Evolutionary conservation across 805 yeast species (phyloP), one percentile per base, ranked within the genome.

Genomic region (Zygoascus biomembranicola): DNA sequence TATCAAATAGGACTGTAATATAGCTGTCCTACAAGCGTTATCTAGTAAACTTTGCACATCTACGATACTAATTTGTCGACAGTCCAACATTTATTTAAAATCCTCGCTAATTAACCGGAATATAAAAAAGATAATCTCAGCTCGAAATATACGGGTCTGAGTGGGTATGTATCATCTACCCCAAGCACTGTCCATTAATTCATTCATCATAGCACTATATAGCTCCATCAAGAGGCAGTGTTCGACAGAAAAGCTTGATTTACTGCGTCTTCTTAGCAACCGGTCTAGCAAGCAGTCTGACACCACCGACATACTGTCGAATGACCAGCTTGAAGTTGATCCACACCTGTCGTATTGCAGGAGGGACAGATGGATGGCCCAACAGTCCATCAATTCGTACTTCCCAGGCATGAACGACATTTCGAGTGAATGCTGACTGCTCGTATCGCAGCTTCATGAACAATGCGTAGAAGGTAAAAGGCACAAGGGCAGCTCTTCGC

Each of bases 401-500:
- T 68, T 87, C 95, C 73, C 84, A 73, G 51, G 76, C 73, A 71
- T 85, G 81, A 65, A 88, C 73, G 32, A 81, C 82, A 57, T 78
- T 73, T 69, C 87, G 83, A 53, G 89, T 84, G 72, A 81, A 82
- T 32, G 80, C 73, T 2, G 94, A 85, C 60, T 81, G 82, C 65
- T 88, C 95, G 66, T 75, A 87, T 69, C 96, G 80, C 54, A 85
- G 68, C 69, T 87, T 87, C 69, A 89, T 75, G 72, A 90, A 90
- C 11, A 79, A 54, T 11, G 78, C 65, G 37, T 79, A 62, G 32
- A 85, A 72, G 2, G 80, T 74, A 41, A 71, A 59, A 50, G 67
- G 63, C 51, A 81, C 59, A 77, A 87, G 77, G 37, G 90, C 82
- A 63, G 81, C 79, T 60, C 71, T 74, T 65, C 80, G 76, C 72